Evolutionary conservation across 768 basidiomycete species (phyloP).

Genomic region (Rhodotorula graminis): DNA sequence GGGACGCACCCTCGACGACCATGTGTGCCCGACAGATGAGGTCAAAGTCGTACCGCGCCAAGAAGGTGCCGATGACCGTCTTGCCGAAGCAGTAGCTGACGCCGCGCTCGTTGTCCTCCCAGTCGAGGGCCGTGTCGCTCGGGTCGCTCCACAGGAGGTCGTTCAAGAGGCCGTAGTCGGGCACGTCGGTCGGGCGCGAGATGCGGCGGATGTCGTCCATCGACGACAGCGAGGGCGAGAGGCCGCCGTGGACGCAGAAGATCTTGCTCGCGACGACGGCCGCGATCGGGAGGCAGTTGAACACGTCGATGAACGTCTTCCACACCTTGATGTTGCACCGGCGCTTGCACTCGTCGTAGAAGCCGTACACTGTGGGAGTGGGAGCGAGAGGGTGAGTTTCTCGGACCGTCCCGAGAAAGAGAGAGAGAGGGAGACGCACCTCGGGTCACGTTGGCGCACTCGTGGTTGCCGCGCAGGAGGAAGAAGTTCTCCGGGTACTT

Average conservation of each 20-base stretch:
- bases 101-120: slow-evolving; percentile 99
- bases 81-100: slow-evolving; percentile 99
- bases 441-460: slow-evolving; percentile 98
- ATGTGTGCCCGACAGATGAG: slow-evolving; percentile 99
- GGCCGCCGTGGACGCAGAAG: slow-evolving; percentile 89
- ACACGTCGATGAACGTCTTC: slow-evolving; percentile 99
- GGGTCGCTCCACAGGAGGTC: slow-evolving; percentile 98
- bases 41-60: slow-evolving; percentile 80
- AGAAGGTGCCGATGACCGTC: slow-evolving; percentile 89
- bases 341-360: slow-evolving; percentile 99
- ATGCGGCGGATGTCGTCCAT: slow-evolving; percentile 99
- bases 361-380: slow-evolving; percentile 77
- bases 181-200: slow-evolving; percentile 95
- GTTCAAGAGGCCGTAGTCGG: slow-evolving; percentile 94
- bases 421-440: slow-evolving; percentile 53
- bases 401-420: neutral
- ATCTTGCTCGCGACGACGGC: slow-evolving; percentile 99
- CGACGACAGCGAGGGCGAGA: slow-evolving; percentile 82
- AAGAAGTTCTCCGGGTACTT: slow-evolving; percentile 99
- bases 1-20: slow-evolving; percentile 78
- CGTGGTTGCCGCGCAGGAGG: slow-evolving; percentile 93
- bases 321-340: slow-evolving; percentile 99
- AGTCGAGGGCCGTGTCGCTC: slow-evolving; percentile 91
- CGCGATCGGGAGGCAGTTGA: slow-evolving; percentile 97
- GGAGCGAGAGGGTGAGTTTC: neutral